Percentiles rank a stretch among this genome's conserved stretches.
Conservation (phyloP, 768 basidiomycete genomes). For the Tulasnella sp. region DNA sequence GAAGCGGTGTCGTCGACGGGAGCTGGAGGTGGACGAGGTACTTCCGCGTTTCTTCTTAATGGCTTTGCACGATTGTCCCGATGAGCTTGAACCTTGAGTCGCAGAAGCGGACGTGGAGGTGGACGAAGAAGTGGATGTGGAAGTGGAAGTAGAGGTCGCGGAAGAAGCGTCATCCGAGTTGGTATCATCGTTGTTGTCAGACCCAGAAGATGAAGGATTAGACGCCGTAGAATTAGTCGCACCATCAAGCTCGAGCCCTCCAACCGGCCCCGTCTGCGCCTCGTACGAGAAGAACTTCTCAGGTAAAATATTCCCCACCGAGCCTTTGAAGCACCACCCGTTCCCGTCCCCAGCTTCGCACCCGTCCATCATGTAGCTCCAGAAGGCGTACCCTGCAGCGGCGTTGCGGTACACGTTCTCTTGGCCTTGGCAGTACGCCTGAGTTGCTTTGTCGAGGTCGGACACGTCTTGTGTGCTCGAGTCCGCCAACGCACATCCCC, state of each 20-base stretch:
- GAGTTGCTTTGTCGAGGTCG: constrained; percentile 35
- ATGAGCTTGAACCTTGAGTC: neutral
- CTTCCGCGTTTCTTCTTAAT: neutral
- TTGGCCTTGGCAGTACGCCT: constrained; percentile 46
- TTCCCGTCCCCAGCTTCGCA: constrained; percentile 46
- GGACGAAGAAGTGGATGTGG: neutral
- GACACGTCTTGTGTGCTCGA: constrained; percentile 39
- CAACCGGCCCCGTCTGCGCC: constrained; percentile 17
- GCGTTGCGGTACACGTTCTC: constrained; percentile 43
- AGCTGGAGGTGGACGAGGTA: neutral
- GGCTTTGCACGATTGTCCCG: neutral
- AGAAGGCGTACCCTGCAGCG: constrained; percentile 57
- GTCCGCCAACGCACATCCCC: constrained; percentile 37
- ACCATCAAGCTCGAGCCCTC: neutral
- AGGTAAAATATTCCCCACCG: constrained; percentile 46
- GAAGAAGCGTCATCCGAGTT: neutral
- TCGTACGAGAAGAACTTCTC: constrained; percentile 45
- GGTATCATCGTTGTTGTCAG: neutral
- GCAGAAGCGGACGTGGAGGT: neutral
- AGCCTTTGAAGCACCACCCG: constrained; percentile 59
- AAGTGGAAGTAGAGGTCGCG: neutral
- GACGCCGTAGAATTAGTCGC: constrained; percentile 16
- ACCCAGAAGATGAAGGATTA: constrained; percentile 14
- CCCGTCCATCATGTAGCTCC: constrained; percentile 48
- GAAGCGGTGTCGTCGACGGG: constrained; percentile 1